A percentile compares a stretch with the other conserved stretches of the same genome.
Evolutionary conservation across 2,329 filamentous ascomycete species (phyloP).

Genomic region (Penicillium sp.): DNA sequence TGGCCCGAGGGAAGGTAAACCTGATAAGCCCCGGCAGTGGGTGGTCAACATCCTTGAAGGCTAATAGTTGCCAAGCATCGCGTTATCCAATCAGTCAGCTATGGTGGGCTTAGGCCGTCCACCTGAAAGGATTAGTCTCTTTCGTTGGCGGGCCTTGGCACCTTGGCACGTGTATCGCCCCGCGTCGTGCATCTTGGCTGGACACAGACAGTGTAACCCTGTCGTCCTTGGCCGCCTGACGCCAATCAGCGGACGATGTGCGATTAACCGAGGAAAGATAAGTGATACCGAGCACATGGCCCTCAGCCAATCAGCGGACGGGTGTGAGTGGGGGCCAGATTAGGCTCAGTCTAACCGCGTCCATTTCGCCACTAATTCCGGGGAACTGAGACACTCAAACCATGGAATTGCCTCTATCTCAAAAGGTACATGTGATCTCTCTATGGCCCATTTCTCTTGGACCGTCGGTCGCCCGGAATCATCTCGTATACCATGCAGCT

Average conservation of each 20-base stretch:
- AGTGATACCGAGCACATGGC: slow-evolving; percentile 5
- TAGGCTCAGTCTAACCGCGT: background rate
- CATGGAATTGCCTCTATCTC: background rate
- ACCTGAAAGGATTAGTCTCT: background rate
- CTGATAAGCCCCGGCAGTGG: slow-evolving; percentile 1
- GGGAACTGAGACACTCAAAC: slow-evolving; percentile 3
- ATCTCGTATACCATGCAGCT: background rate
- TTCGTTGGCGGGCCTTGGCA: background rate
- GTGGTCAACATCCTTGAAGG: background rate
- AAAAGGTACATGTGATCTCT: background rate
- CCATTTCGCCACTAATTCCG: background rate
- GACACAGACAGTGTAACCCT: slow-evolving; percentile 27
- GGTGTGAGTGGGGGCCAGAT: background rate
- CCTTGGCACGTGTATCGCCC: slow-evolving; percentile 10
- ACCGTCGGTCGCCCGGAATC: slow-evolving; percentile 4
- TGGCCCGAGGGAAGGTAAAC: background rate
- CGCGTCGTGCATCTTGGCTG: slow-evolving; percentile 16
- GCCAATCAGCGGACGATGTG: background rate
- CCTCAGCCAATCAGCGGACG: background rate
- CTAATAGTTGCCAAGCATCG: slow-evolving; percentile 1
- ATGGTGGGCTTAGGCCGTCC: background rate
- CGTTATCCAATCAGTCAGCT: slow-evolving; percentile 5
- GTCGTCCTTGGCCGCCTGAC: background rate
- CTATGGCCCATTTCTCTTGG: background rate
- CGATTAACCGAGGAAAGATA: slow-evolving; percentile 10